These are phyloP conservation scores for Penicillium diatomitis DNA, from an alignment of 495 filamentous ascomycete species.

Conservation along the genomic window DNA sequence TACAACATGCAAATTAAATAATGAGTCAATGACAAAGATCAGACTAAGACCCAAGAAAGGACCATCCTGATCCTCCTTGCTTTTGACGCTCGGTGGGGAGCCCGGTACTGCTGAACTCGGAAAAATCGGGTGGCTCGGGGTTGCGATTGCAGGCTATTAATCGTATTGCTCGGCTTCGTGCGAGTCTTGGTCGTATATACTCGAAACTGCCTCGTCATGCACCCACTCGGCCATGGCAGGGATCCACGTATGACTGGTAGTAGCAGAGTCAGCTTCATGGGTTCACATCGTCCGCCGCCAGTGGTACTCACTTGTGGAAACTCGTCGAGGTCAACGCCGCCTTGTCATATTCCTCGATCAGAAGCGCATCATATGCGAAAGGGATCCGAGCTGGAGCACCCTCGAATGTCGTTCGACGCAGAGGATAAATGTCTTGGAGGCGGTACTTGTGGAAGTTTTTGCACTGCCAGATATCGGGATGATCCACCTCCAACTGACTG, in stretches of 20 bases:
- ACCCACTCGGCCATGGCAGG: constrained; percentile 26
- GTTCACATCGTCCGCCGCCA: background rate
- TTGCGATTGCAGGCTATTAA: constrained; percentile 1
- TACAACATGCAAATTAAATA: no score
- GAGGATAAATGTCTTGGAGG: constrained; percentile 42
- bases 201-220: constrained; percentile 13
- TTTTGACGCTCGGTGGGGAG: no score
- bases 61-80: no score
- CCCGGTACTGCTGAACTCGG: no score
- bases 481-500: constrained; percentile 52
- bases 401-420: constrained; percentile 51
- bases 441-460: constrained; percentile 72
- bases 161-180: constrained; percentile 21
- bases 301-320: constrained; percentile 42
- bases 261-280: constrained; percentile 4
- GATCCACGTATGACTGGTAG: constrained; percentile 26
- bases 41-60: no score
- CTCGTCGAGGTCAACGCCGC: constrained; percentile 41
- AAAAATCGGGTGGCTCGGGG: no score
- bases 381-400: constrained; percentile 52
- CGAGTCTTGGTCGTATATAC: background rate
- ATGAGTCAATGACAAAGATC: no score
- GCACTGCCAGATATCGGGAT: constrained; percentile 65
- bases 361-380: constrained; percentile 49
- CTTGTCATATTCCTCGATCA: constrained; percentile 49